A percentile compares a stretch with the other conserved stretches of the same genome.
These are phyloP conservation scores for Chrysoporthe cubensis DNA, from an alignment of 2,329 filamentous ascomycete species.

Conservation along the genomic window DNA sequence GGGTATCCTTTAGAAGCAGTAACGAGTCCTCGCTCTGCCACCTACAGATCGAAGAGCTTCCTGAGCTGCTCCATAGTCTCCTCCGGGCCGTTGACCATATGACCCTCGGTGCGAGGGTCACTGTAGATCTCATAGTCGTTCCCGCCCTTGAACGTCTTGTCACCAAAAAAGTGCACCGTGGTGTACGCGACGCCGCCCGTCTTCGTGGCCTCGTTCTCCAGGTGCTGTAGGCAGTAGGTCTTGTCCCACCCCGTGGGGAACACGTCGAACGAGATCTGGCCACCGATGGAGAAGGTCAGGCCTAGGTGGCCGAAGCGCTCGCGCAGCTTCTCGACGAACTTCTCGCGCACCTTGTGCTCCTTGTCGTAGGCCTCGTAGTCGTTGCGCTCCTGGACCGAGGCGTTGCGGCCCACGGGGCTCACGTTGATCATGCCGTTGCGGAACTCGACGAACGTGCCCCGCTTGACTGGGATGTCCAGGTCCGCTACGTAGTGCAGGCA, in stretches of 20 bases:
- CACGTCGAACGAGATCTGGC: conserved; percentile 97
- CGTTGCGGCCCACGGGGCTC: conserved; percentile 83
- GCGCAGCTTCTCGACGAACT: conserved; percentile 75
- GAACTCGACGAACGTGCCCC: conserved; percentile 86
- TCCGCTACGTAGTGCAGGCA: conserved; percentile 83
- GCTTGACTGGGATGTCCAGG: conserved; percentile 81
- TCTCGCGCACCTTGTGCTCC: conserved; percentile 73
- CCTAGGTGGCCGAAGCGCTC: conserved; percentile 83
- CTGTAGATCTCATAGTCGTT: conserved; percentile 96
- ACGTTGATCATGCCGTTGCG: conserved; percentile 92
- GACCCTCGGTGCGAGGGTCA: conserved; percentile 81
- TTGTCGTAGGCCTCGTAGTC: conserved; percentile 85
- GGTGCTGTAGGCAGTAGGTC: conserved; percentile 90
- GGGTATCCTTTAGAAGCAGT: neutral
- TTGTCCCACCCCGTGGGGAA: conserved; percentile 99
- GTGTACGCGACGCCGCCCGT: conserved; percentile 76
- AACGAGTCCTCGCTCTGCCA: conserved; percentile 1
- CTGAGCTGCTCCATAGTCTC: conserved; percentile 82
- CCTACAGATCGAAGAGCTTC: conserved; percentile 71
- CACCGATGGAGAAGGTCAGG: conserved; percentile 91
- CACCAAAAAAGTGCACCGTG: conserved; percentile 96
- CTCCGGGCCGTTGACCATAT: conserved; percentile 78
- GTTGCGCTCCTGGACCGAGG: conserved; percentile 75
- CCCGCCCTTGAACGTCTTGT: conserved; percentile 89
- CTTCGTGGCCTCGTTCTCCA: conserved; percentile 77